phyloP scores from a whole-genome alignment of 1,284 basidiomycete genomes.

The Schizophyllum amplum region DNA sequence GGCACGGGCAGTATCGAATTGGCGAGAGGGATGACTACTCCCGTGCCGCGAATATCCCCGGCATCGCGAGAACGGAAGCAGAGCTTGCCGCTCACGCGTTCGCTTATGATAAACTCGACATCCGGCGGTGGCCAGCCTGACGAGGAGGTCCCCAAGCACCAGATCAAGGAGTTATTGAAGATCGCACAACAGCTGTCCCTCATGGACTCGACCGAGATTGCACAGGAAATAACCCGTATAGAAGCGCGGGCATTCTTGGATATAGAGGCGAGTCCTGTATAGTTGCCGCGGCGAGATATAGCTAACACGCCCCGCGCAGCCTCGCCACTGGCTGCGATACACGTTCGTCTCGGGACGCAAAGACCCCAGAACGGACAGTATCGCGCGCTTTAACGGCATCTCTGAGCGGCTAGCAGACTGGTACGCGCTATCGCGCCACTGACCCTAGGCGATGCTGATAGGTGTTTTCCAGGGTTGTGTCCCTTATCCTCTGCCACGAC shows the following conservation, averaged over 20 bases:
- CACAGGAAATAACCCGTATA: constrained; percentile 70
- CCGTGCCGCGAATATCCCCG: constrained; percentile 1
- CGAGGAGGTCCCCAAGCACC: constrained; percentile 34
- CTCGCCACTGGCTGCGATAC: constrained; percentile 73
- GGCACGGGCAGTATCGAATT: constrained; percentile 9
- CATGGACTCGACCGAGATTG: constrained; percentile 54
- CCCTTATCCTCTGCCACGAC: constrained; percentile 73
- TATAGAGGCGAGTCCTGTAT: constrained; percentile 47
- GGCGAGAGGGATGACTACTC: constrained; percentile 7
- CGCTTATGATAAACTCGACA: constrained; percentile 16
- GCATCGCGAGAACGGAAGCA: constrained; percentile 13
- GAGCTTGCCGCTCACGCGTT: constrained; percentile 15
- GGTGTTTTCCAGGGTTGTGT: constrained; percentile 55
- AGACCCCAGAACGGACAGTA: constrained; percentile 52
- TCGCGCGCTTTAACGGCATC: constrained; percentile 58
- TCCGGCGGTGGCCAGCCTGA: constrained; percentile 17
- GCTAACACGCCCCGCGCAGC: constrained; percentile 31
- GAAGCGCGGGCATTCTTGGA: constrained; percentile 55
- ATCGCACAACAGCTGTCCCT: constrained; percentile 46
- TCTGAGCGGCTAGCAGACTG: constrained; percentile 74
- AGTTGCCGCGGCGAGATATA: constrained; percentile 5
- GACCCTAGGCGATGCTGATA: not conserved
- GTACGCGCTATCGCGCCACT: constrained; percentile 29
- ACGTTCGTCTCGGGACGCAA: constrained; percentile 62
- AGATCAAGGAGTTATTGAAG: constrained; percentile 53